Conservation (phyloP, 2,329 filamentous ascomycete genomes). For the Fusarium buxicola region DNA sequence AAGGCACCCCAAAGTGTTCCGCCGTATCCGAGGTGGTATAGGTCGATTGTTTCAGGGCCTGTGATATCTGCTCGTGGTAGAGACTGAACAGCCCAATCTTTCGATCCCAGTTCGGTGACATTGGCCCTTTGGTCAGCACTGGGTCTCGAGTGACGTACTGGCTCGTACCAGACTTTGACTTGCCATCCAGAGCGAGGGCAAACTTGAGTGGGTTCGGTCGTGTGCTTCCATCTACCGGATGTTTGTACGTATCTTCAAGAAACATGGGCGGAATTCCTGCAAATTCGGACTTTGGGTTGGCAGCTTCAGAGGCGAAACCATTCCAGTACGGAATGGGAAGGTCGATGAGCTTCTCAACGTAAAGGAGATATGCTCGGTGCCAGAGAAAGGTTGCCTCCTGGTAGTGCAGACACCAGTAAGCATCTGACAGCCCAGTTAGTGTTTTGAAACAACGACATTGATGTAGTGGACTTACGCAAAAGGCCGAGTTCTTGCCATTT, state of each 20-base stretch:
- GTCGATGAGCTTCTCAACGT: conserved; percentile 17
- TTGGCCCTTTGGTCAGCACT: neutral
- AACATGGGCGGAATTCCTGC: conserved; percentile 13
- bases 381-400: conserved; percentile 20
- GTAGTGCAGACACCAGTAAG: conserved; percentile 23
- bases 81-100: conserved; percentile 11
- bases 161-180: conserved; percentile 4
- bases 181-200: conserved; percentile 5
- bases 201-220: conserved; percentile 15
- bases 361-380: conserved; percentile 16
- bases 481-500: conserved; percentile 16
- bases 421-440: neutral
- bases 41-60: conserved; percentile 2
- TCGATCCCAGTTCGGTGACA: conserved; percentile 1
- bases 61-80: conserved; percentile 14
- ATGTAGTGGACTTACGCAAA: conserved; percentile 9
- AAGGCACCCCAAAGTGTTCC: neutral
- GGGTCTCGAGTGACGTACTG: conserved; percentile 8
- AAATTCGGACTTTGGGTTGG: neutral
- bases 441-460: too few relatives aligned
- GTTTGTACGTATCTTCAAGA: too few relatives aligned
- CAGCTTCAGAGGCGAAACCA: conserved; percentile 3
- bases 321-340: conserved; percentile 22
- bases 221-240: neutral
- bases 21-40: conserved; percentile 3